Percentiles rank a stretch among this genome's conserved stretches.
Evolutionary conservation across 2,329 filamentous ascomycete species (phyloP).

Genomic region (Myotisia sp.): DNA sequence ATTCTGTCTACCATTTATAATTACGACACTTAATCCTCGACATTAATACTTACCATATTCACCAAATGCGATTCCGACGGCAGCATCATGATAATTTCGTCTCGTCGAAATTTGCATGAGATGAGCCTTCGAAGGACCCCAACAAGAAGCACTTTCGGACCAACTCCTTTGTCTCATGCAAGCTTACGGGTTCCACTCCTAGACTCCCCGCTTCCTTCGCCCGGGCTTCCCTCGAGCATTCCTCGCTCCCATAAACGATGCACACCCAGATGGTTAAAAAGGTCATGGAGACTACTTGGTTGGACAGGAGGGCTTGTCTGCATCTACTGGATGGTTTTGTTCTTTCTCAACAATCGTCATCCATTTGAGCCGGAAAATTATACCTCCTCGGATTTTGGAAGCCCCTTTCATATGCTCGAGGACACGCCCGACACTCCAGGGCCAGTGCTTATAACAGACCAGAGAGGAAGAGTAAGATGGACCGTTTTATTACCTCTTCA

Average conservation of each 20-base stretch:
- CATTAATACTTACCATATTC: too few species aligned
- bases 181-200: conserved; percentile 47
- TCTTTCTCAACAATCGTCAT: too few species aligned
- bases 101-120: conserved; percentile 18
- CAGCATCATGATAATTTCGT: conserved; percentile 22
- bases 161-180: conserved; percentile 36
- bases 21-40: too few species aligned
- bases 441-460: conserved; percentile 55
- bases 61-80: neutral
- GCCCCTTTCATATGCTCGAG: neutral
- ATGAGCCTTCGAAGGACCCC: conserved; percentile 16
- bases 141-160: conserved; percentile 10
- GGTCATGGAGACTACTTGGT: conserved; percentile 42
- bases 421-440: conserved; percentile 55
- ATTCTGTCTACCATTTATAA: too few species aligned
- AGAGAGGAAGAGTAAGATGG: conserved; percentile 54
- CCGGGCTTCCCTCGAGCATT: conserved; percentile 53
- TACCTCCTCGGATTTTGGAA: too few species aligned
- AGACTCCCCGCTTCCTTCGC: conserved; percentile 56
- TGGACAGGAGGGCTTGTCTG: conserved; percentile 35
- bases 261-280: conserved; percentile 42
- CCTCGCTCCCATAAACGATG: conserved; percentile 51
- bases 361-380: too few species aligned
- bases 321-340: conserved; percentile 9
- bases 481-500: conserved; percentile 63